These are phyloP conservation scores for Gloeophyllum trabeum DNA, from an alignment of 768 basidiomycete species.

Conservation along the genomic window DNA sequence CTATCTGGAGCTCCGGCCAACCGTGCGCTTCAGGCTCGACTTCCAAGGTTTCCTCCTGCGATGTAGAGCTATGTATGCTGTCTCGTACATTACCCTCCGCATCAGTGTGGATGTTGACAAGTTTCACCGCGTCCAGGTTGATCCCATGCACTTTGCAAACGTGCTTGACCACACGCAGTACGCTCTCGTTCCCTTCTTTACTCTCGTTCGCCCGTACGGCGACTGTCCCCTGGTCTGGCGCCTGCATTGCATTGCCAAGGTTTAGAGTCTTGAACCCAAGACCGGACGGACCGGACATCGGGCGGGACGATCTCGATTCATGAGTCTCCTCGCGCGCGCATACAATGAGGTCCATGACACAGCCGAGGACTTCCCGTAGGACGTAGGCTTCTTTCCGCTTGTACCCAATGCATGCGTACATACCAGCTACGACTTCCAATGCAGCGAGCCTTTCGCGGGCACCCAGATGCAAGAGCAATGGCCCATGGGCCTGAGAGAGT, in stretches of 20 bases:
- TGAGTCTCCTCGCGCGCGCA: slow-evolving; percentile 70
- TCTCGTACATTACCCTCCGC: slow-evolving; percentile 1
- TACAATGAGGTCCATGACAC: slow-evolving; percentile 78
- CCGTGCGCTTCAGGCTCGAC: slow-evolving; percentile 53
- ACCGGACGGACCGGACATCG: slow-evolving; percentile 24
- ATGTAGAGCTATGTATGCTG: background rate
- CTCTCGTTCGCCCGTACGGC: slow-evolving; percentile 67
- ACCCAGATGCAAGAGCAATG: slow-evolving; percentile 77
- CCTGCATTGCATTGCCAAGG: slow-evolving; percentile 12
- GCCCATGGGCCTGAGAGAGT: slow-evolving; percentile 71
- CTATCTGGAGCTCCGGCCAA: slow-evolving; percentile 93
- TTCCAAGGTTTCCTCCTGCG: slow-evolving; percentile 28
- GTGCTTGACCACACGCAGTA: slow-evolving; percentile 65
- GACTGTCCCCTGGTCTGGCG: slow-evolving; percentile 39
- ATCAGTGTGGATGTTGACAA: slow-evolving; percentile 17
- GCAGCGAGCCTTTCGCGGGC: slow-evolving; percentile 63
- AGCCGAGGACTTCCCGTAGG: slow-evolving; percentile 77
- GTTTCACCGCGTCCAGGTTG: slow-evolving; percentile 58
- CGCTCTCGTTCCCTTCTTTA: slow-evolving; percentile 68
- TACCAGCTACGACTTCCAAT: slow-evolving; percentile 57
- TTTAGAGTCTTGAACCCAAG: slow-evolving; percentile 37
- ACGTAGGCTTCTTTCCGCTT: slow-evolving; percentile 82
- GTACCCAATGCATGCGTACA: slow-evolving; percentile 77
- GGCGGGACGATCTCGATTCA: slow-evolving; percentile 29
- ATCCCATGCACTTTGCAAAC: slow-evolving; percentile 76